Conservation (phyloP, 2,329 filamentous ascomycete species). For the Elsinoe fawcettii region DNA sequence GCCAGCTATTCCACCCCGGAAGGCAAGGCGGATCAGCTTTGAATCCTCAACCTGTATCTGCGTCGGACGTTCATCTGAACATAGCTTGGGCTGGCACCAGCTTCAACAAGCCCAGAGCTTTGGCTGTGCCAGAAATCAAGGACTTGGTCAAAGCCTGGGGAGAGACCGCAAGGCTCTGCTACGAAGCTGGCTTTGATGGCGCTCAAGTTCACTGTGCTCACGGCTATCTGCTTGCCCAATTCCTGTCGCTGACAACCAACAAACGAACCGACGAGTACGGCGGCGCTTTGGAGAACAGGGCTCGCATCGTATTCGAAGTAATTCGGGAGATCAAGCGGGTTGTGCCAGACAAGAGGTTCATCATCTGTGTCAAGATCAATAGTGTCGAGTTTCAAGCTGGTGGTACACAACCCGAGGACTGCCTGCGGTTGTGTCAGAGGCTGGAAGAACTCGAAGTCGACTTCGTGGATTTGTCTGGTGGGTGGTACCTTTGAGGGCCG, state of each 20-base stretch:
- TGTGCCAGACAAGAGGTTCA: constrained; percentile 23
- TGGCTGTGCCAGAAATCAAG: constrained; percentile 25
- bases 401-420: constrained; percentile 25
- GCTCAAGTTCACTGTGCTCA: constrained; percentile 31
- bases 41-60: constrained; percentile 27
- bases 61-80: constrained; percentile 27
- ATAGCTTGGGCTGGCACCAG: constrained; percentile 24
- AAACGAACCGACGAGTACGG: constrained; percentile 37
- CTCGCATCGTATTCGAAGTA: constrained; percentile 35
- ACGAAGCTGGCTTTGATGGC: constrained; percentile 27
- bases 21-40: constrained; percentile 24
- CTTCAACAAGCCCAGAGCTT: constrained; percentile 26
- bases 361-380: constrained; percentile 28
- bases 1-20: constrained; percentile 27
- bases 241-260: constrained; percentile 35
- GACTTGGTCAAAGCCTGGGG: constrained; percentile 24
- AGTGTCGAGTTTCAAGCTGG: constrained; percentile 26
- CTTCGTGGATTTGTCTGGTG: constrained; percentile 25
- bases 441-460: constrained; percentile 22
- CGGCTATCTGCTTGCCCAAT: constrained; percentile 38
- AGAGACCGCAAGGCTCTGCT: constrained; percentile 23
- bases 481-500: constrained; percentile 24
- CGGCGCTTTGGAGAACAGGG: constrained; percentile 35
- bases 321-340: constrained; percentile 26
- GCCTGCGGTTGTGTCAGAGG: constrained; percentile 22